Evolutionary conservation across 169 alveolate genomes (phyloP), one percentile per base, ranked within the genome.

Genomic region (Eimeria zaria): DNA sequence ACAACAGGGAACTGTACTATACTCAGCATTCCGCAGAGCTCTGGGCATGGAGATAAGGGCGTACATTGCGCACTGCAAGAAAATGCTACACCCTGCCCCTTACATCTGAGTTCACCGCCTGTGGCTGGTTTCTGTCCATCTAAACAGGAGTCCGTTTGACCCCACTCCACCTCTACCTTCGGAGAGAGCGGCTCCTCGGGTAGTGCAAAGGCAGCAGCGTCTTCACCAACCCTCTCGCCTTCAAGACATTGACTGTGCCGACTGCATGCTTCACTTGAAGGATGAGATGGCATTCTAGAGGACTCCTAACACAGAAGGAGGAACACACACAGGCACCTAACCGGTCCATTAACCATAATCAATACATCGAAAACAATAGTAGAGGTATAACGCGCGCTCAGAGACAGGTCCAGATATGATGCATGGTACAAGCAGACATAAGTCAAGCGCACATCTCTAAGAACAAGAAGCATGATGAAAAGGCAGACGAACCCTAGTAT

Each of bases 171-270:
- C 85, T 22, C 60, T 22, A 74, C 36, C 39, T n/a, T 74, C 2
- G 85, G 85, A 30, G 85, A 74, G 51, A 20, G 41, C 58, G 30
- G 85, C 20, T 36, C 36, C 60, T 74, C 85, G 44, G 85, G 58
- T 33, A 74, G 60, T 44, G 58, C 58, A 20, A 9, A 74, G 60
- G 62, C 60, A 11, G 85, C 39, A 46, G 62, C 62, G 62, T 74
- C 85, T 44, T 74, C 62, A 18, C 24, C 60, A 22, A 58, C 85
- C 85, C 24, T 74, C 39, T 44, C 85, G 20, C 41, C 46, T 14
- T 24, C 62, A 41, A 8, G 58, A 8, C 33, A n/a, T 44, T 33
- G 60, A 46, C 60, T 74, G 41, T 44, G 24, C 48, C 5, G 85
- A 18, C 1, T 74, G 33, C 44, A 14, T 44, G 30, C 55, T 73